Percentiles rank a stretch among this genome's conserved stretches.
phyloP scores from a whole-genome alignment of 495 filamentous ascomycete genomes.

The Tuber calosporum region DNA sequence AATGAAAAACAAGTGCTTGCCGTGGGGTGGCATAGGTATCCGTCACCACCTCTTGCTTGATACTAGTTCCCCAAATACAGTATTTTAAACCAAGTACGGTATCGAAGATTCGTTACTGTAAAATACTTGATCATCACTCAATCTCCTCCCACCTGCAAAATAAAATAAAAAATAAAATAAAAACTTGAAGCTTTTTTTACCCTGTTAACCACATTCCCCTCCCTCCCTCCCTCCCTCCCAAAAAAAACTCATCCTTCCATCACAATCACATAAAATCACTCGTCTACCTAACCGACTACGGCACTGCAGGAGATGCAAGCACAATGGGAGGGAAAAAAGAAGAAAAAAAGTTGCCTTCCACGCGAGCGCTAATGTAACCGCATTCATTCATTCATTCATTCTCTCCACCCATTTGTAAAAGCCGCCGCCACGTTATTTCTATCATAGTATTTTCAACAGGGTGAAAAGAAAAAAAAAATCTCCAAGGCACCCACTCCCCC shows the following conservation, averaged over 20 bases:
- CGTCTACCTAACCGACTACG: not conserved
- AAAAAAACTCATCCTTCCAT: not conserved
- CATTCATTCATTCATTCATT: not conserved
- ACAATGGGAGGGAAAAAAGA: not conserved
- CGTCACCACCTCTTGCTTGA: not conserved
- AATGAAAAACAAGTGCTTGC: not conserved
- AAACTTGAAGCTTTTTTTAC: not conserved
- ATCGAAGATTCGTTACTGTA: not conserved
- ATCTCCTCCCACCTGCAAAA: not conserved
- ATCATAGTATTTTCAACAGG: no score
- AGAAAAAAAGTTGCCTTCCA: not conserved
- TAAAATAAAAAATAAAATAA: not conserved
- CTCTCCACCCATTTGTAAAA: not conserved
- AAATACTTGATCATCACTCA: not conserved
- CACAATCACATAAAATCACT: not conserved
- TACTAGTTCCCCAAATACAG: not conserved
- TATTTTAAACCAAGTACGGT: no score
- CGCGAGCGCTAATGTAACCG: not conserved
- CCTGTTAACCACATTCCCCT: not conserved
- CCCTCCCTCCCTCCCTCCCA: not conserved
- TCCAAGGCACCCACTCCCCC: no score
- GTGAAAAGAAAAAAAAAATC: no score
- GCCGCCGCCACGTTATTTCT: not conserved
- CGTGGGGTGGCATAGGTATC: not conserved
- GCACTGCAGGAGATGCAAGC: not conserved